phyloP scores from a whole-genome alignment of 73 alveolate species.

The Stentor coeruleus region DNA sequence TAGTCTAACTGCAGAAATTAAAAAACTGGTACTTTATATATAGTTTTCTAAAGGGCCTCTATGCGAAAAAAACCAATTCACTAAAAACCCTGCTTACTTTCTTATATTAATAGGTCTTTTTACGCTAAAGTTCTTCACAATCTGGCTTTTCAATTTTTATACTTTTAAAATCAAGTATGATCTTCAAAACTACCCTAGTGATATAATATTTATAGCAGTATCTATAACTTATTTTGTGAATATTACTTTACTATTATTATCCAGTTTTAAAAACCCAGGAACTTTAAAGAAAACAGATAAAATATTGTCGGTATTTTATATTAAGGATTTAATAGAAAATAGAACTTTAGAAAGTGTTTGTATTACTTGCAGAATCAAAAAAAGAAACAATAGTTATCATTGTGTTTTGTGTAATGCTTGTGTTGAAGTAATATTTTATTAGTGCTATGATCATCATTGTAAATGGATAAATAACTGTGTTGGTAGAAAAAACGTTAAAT shows the following conservation, averaged over 20 bases:
- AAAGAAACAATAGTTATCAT: neutral
- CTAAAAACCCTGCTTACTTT: no score
- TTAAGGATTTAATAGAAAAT: neutral
- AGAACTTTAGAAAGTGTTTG: neutral
- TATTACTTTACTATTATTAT: no score
- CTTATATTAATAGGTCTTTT: no score
- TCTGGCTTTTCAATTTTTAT: neutral
- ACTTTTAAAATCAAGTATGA: no score
- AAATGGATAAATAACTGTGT: conserved; percentile 86
- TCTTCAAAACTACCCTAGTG: neutral
- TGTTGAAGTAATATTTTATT: neutral
- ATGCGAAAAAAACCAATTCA: neutral
- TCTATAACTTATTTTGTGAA: neutral
- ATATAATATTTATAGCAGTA: neutral
- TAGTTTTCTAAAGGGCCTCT: neutral
- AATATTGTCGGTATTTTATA: neutral
- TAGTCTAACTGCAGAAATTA: neutral
- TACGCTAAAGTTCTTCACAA: neutral
- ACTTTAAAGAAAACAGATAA: neutral
- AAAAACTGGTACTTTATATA: neutral
- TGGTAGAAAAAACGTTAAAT: conserved; percentile 46
- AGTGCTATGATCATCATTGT: conserved; percentile 70
- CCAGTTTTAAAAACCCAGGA: neutral
- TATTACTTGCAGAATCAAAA: neutral
- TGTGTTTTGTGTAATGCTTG: neutral